Conservation (phyloP, 116 monocot genomes). For the Cymodocea nodosa region DNA sequence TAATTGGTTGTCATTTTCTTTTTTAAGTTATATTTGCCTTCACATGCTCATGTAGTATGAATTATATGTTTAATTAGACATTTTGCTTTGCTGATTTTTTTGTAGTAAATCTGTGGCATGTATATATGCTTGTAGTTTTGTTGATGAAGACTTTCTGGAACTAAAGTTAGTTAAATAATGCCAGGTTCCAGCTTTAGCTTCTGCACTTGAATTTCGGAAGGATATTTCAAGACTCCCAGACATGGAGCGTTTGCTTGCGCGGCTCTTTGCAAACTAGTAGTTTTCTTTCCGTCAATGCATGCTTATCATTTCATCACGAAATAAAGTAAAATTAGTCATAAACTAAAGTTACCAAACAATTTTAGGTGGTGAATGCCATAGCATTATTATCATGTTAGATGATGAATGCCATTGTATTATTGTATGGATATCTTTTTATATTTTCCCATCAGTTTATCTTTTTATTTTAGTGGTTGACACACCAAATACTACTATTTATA, state of each 20-base stretch:
- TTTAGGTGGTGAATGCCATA: background rate
- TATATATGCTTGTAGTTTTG: background rate
- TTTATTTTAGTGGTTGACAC: background rate
- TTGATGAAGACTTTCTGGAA: background rate
- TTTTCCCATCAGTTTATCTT: background rate
- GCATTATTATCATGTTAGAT: background rate
- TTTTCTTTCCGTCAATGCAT: background rate
- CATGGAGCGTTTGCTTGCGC: constrained; percentile 84
- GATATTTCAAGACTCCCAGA: constrained; percentile 64
- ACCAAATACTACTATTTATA: no score
- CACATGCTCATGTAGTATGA: no score
- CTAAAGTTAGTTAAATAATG: constrained; percentile 1
- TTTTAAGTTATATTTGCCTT: no score
- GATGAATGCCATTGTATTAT: no score
- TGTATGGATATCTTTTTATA: background rate
- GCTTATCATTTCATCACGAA: background rate
- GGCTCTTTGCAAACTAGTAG: constrained; percentile 81
- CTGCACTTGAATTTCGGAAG: constrained; percentile 64
- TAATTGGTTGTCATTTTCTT: no score
- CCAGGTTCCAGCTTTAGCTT: constrained; percentile 34
- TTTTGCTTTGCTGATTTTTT: no score
- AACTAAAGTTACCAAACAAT: background rate
- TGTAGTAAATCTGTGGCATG: no score
- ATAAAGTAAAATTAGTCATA: background rate
- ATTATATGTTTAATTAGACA: no score